Conservation (phyloP, 2,329 filamentous ascomycete species). For the Penicillium italicum region DNA sequence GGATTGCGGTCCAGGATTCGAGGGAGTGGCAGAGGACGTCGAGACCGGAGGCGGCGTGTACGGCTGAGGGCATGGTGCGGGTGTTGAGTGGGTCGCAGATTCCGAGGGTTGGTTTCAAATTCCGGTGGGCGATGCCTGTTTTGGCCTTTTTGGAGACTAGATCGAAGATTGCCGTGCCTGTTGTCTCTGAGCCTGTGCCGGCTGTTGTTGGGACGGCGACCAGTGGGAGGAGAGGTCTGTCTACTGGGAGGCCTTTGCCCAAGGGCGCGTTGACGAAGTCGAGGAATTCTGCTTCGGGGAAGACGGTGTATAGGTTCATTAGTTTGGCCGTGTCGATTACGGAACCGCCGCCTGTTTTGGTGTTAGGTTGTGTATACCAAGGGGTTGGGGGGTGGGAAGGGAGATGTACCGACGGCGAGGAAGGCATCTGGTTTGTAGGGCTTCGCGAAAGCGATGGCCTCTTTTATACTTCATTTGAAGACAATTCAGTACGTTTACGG, state of each 20-base stretch:
- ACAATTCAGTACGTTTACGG: slow-evolving; percentile 43
- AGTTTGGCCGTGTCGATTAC: slow-evolving; percentile 98
- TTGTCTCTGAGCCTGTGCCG: slow-evolving; percentile 88
- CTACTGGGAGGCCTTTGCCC: slow-evolving; percentile 75
- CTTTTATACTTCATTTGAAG: slow-evolving; percentile 54
- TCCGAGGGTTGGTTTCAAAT: slow-evolving; percentile 90
- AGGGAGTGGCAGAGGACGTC: slow-evolving; percentile 94
- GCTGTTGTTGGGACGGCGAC: slow-evolving; percentile 83
- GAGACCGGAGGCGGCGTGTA: slow-evolving; percentile 85
- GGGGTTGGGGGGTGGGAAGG: too few species aligned
- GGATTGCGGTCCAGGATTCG: slow-evolving; percentile 97
- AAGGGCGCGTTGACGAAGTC: slow-evolving; percentile 97
- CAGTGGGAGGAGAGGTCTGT: slow-evolving; percentile 66
- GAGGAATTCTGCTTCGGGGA: slow-evolving; percentile 87
- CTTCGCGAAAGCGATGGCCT: slow-evolving; percentile 83
- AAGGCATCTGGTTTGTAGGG: slow-evolving; percentile 81
- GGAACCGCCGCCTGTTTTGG: slow-evolving; percentile 62
- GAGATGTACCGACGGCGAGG: slow-evolving; percentile 69
- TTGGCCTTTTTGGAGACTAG: slow-evolving; percentile 85
- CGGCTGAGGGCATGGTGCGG: slow-evolving; percentile 88
- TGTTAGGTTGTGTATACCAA: slow-evolving; percentile 6
- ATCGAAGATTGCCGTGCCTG: slow-evolving; percentile 97
- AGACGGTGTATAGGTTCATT: slow-evolving; percentile 93
- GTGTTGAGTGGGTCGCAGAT: slow-evolving; percentile 88
- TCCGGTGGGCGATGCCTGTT: slow-evolving; percentile 92